Percentiles rank a stretch among this genome's conserved stretches.
phyloP scores from a whole-genome alignment of 1,139 yeast species.

The Kodamaea fungicola region DNA sequence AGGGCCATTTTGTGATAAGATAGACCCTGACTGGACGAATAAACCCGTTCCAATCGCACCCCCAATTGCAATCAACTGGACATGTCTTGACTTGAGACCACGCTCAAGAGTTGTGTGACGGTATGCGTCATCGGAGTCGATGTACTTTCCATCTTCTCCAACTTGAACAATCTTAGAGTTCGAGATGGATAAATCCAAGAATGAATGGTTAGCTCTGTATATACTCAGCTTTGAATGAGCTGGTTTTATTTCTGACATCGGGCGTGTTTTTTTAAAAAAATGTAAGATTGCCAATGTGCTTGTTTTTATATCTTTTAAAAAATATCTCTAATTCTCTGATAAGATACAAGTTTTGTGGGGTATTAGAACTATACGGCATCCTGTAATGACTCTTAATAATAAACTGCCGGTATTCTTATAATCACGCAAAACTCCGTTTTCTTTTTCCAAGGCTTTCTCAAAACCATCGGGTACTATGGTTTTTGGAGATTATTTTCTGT shows the following conservation, averaged over 20 bases:
- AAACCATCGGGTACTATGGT: too few species aligned
- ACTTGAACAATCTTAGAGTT: slow-evolving; percentile 30
- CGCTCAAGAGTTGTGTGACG: slow-evolving; percentile 23
- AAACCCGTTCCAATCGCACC: slow-evolving; percentile 44
- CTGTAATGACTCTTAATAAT: neutral
- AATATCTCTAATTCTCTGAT: neutral
- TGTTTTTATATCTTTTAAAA: neutral
- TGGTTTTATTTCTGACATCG: slow-evolving; percentile 3
- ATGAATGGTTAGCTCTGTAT: slow-evolving; percentile 14
- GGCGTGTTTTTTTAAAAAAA: too few species aligned
- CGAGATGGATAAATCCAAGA: slow-evolving; percentile 30
- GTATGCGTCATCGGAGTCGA: slow-evolving; percentile 18
- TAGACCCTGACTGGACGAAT: slow-evolving; percentile 47
- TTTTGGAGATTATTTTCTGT: too few species aligned
- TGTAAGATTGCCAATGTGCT: too few species aligned
- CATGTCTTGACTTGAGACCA: slow-evolving; percentile 38
- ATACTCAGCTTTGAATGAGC: slow-evolving; percentile 8
- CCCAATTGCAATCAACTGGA: slow-evolving; percentile 36
- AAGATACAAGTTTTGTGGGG: neutral
- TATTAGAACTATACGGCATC: neutral
- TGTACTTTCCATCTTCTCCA: slow-evolving; percentile 28
- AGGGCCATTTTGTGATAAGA: slow-evolving; percentile 47
- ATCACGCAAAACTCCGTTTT: too few species aligned
- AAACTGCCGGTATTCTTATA: too few species aligned
- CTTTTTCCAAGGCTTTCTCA: too few species aligned